Evolutionary conservation across 768 basidiomycete genomes (phyloP), one percentile per base, ranked within the genome.

Genomic region (Trametes cubensis): DNA sequence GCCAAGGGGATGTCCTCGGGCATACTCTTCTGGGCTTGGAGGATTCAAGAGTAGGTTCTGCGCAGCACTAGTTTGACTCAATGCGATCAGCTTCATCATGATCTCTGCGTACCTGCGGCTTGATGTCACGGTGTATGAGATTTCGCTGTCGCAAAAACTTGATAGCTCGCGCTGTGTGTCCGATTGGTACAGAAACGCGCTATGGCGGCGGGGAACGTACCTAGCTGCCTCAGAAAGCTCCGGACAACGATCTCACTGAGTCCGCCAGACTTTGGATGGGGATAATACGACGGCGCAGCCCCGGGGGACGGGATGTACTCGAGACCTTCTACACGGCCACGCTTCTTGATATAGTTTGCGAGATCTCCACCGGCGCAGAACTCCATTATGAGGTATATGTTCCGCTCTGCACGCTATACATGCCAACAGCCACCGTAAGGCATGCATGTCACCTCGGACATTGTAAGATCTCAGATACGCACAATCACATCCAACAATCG

Each of bases 321-420:
- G 14, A 98, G 81, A 3, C 89, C 88, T 49, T 96, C 90, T 47
- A 98, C 88, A 18, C 89, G 85, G 17, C 96, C 97, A n/a, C 95
- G 88, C 72, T 93, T 94, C 87, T 94, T 95, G 81, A 98, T 96
- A 70, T 98, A 98, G 67, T 93, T 87, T 0, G 94, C 93, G 51
- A 99, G 85, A 76, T 99, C 97, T 3, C 95, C 95, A 2, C 95
- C 96, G 1, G 94, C 86, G 73, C 97, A 98, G 74, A 86, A 98
- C 69, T 97, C 96, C 89, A 98, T 99, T 69, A 99, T 89, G 59
- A 99, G 87, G 78, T 97, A 98, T 69, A 92, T 89, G 69, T 90
- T 84, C 59, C 82, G 81, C 67, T 91, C 88, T 2, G 88, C 87
- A 49, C 87, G 84, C 89, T 91, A 62, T 14, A 21, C 53, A 57